phyloP scores from a whole-genome alignment of 805 yeast species.

The Starmerella khaoyaiensis region DNA sequence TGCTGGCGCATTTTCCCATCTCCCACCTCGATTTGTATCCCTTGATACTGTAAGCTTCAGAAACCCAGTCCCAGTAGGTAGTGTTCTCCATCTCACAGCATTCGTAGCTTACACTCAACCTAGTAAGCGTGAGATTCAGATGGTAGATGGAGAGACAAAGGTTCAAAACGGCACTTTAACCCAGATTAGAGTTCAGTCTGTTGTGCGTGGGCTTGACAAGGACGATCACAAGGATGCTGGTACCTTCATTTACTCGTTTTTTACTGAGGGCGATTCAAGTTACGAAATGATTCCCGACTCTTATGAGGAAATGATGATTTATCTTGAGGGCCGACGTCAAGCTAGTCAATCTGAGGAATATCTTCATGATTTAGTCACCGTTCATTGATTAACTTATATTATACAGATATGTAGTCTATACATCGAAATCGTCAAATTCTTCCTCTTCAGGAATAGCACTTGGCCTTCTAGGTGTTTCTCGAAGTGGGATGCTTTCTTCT shows the following conservation, averaged over 20 bases:
- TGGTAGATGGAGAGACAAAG: slow-evolving; percentile 20
- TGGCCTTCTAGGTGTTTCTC: slow-evolving; percentile 16
- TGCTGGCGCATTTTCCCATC: slow-evolving; percentile 75
- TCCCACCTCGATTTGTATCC: slow-evolving; percentile 79
- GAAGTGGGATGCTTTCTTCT: slow-evolving; percentile 17
- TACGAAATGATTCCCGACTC: slow-evolving; percentile 74
- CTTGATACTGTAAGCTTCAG: slow-evolving; percentile 84
- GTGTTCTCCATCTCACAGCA: slow-evolving; percentile 72
- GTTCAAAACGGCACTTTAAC: slow-evolving; percentile 52
- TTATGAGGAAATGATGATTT: slow-evolving; percentile 84
- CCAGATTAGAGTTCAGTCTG: slow-evolving; percentile 80
- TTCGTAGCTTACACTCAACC: slow-evolving; percentile 79
- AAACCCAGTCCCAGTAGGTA: slow-evolving; percentile 92
- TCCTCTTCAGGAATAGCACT: slow-evolving; percentile 21
- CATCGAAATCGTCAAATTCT: slow-evolving; percentile 18
- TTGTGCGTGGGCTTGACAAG: slow-evolving; percentile 54
- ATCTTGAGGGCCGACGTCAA: slow-evolving; percentile 79
- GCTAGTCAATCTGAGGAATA: slow-evolving; percentile 60
- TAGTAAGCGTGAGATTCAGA: slow-evolving; percentile 29
- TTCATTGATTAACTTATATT: background rate
- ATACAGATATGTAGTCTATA: slow-evolving; percentile 1
- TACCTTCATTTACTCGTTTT: slow-evolving; percentile 77
- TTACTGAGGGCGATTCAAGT: slow-evolving; percentile 36
- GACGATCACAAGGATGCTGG: slow-evolving; percentile 61
- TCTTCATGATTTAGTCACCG: slow-evolving; percentile 12